Conservation (phyloP, 352 stramenopile genomes). For the Globisporangium uncinulatum region DNA sequence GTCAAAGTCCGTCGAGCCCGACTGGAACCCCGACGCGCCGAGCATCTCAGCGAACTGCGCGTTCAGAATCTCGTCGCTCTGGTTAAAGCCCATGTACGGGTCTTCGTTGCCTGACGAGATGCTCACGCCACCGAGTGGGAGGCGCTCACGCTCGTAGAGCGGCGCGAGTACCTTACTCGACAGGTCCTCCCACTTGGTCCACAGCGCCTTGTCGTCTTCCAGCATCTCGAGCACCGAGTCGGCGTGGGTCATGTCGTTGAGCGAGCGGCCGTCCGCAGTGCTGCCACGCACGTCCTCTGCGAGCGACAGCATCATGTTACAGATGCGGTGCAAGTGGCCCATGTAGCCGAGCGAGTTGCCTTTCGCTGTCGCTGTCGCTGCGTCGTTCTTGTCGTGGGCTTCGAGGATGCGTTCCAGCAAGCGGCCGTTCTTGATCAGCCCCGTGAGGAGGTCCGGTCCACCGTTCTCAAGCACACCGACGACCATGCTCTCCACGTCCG, state of each 20-base stretch:
- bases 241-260: constrained; percentile 85
- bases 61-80: constrained; percentile 70
- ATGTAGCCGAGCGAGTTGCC: constrained; percentile 77
- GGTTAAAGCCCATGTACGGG: constrained; percentile 70
- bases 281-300: constrained; percentile 67
- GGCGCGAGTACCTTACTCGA: constrained; percentile 57
- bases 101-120: constrained; percentile 54
- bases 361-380: constrained; percentile 43
- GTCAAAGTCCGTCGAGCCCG: constrained; percentile 51
- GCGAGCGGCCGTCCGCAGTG: constrained; percentile 44
- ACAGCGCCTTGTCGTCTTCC: constrained; percentile 65
- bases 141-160: constrained; percentile 73
- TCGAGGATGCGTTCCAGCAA: constrained; percentile 71
- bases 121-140: constrained; percentile 64
- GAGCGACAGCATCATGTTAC: constrained; percentile 82
- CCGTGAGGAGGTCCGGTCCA: constrained; percentile 61
- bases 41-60: constrained; percentile 84
- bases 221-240: constrained; percentile 78
- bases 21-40: constrained; percentile 56
- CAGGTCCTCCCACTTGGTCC: constrained; percentile 78
- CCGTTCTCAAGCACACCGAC: constrained; percentile 79
- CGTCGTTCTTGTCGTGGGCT: constrained; percentile 74
- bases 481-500: constrained; percentile 83
- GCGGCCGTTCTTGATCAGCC: constrained; percentile 70
- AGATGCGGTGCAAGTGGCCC: constrained; percentile 79